Percentiles rank a stretch among this genome's conserved stretches.
These are phyloP conservation scores for Euclidium syriacum DNA, from an alignment of 345 rosid species.

Conservation along the genomic window DNA sequence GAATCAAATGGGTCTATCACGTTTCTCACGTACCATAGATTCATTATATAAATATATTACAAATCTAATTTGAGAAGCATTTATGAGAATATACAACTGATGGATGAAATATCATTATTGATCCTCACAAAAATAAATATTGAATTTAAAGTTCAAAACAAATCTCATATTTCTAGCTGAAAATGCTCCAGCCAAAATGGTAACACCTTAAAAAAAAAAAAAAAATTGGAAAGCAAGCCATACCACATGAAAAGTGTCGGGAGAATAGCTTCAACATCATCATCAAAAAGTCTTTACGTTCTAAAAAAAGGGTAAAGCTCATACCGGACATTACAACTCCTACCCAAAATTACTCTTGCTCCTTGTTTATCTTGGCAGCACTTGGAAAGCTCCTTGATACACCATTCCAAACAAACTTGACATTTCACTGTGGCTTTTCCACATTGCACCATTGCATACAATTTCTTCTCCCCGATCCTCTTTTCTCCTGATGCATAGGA, in stretches of 20 bases:
- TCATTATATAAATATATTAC: no score
- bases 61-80: no score
- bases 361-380: conserved; percentile 17
- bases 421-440: background rate
- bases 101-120: no score
- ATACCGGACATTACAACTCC: background rate
- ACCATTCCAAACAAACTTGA: conserved; percentile 12
- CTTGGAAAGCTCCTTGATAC: conserved; percentile 7
- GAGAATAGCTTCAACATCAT: background rate
- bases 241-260: background rate
- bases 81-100: no score
- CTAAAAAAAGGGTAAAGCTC: conserved; percentile 8
- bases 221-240: background rate
- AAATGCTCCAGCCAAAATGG: no score
- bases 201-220: no score
- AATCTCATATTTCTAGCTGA: no score
- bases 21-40: no score
- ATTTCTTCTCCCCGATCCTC: background rate
- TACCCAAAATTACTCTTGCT: background rate
- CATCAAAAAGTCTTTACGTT: conserved; percentile 26
- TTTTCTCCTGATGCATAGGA: background rate
- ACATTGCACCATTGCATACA: conserved; percentile 10
- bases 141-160: no score
- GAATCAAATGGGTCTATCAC: no score
- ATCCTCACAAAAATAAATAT: no score